Percentiles rank a stretch among this genome's conserved stretches.
Conservation (phyloP, 1,284 basidiomycete genomes). For the Cryptococcus sp. region DNA sequence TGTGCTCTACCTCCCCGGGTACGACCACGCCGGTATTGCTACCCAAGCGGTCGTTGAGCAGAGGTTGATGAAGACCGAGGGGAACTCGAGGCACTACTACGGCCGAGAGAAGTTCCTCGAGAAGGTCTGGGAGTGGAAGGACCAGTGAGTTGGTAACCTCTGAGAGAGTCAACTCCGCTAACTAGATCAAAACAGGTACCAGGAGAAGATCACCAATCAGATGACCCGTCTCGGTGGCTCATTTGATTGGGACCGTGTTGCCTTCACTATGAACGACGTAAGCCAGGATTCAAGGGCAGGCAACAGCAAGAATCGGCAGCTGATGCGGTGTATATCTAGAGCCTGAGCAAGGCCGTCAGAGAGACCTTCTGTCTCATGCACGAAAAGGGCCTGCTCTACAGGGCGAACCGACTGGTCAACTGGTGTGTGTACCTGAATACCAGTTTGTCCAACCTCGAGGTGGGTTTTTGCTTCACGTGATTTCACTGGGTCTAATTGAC, state of each 20-base stretch:
- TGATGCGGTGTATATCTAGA: conserved; percentile 49
- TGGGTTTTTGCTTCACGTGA: conserved; percentile 35
- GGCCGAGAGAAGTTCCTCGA: conserved; percentile 90
- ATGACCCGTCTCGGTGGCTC: conserved; percentile 86
- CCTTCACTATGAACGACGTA: conserved; percentile 94
- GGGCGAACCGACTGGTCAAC: conserved; percentile 95
- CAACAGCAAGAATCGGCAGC: background rate
- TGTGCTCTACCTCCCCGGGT: conserved; percentile 87
- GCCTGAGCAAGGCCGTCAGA: conserved; percentile 77
- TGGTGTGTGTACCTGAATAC: conserved; percentile 98
- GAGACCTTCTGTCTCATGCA: conserved; percentile 90
- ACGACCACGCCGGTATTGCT: conserved; percentile 98
- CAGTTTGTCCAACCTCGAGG: conserved; percentile 93
- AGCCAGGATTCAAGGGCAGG: conserved; percentile 20
- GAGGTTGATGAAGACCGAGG: conserved; percentile 76
- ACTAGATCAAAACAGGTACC: conserved; percentile 56
- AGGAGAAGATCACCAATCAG: conserved; percentile 85
- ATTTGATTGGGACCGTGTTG: conserved; percentile 89
- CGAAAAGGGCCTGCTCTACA: conserved; percentile 91
- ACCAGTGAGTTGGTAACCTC: conserved; percentile 63
- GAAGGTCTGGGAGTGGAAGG: conserved; percentile 95
- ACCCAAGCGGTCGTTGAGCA: conserved; percentile 98
- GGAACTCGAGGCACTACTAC: conserved; percentile 85
- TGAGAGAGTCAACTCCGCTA: background rate
- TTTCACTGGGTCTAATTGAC: background rate